These are phyloP conservation scores for Macroventuria anomochaeta DNA, from an alignment of 2,329 filamentous ascomycete genomes.

Conservation along the genomic window DNA sequence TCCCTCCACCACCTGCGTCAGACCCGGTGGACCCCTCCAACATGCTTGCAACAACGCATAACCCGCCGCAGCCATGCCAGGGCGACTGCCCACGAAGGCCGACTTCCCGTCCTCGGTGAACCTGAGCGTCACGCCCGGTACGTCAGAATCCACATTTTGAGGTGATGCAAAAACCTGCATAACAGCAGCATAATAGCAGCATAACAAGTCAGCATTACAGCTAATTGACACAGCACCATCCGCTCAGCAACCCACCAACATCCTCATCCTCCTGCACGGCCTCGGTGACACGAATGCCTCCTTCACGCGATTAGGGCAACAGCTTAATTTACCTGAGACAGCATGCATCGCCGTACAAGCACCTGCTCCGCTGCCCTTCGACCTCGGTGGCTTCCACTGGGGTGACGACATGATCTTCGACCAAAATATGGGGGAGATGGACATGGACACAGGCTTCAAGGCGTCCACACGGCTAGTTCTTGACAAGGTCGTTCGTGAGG, in stretches of 20 bases:
- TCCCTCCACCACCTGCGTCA: constrained; percentile 24
- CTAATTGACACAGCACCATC: constrained; percentile 45
- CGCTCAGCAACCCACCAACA: constrained; percentile 69
- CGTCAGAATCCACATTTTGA: constrained; percentile 25
- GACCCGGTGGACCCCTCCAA: constrained; percentile 11
- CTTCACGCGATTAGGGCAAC: constrained; percentile 72
- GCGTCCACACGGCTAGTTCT: constrained; percentile 51
- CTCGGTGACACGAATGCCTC: constrained; percentile 76
- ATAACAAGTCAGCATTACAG: no score
- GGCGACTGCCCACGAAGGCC: constrained; percentile 51
- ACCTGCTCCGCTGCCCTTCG: constrained; percentile 70
- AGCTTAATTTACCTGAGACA: constrained; percentile 77
- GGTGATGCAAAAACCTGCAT: neutral
- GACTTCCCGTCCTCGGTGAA: constrained; percentile 53
- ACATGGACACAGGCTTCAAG: constrained; percentile 62
- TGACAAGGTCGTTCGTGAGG: constrained; percentile 53
- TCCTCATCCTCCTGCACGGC: constrained; percentile 83
- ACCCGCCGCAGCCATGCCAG: constrained; percentile 43
- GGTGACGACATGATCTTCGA: constrained; percentile 66
- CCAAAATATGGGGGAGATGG: constrained; percentile 58
- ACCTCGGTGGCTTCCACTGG: constrained; percentile 70
- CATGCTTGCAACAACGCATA: constrained; percentile 23
- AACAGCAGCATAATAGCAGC: no score
- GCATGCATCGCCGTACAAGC: constrained; percentile 77
- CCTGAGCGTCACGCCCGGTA: constrained; percentile 55